phyloP scores from a whole-genome alignment of 2,329 filamentous ascomycete genomes.

The Alternaria sp. region DNA sequence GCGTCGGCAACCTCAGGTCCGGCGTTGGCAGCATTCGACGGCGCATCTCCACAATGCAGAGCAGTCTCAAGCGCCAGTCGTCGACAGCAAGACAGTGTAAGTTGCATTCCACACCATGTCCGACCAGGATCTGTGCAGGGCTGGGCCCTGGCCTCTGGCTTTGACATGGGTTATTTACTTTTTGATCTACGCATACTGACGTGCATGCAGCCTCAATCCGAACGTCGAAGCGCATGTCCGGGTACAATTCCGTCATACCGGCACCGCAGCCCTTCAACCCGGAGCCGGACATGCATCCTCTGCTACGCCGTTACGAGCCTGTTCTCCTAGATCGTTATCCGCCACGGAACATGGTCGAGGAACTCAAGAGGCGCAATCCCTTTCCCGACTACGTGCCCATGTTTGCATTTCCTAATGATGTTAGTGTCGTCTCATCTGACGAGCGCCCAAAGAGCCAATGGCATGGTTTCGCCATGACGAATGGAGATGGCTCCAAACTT shows the following conservation, averaged over 20 bases:
- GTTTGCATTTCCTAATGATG: conserved; percentile 99
- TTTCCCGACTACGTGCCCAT: conserved; percentile 99
- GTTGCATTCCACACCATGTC: conserved; percentile 40
- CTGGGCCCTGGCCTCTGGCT: not conserved
- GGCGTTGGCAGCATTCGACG: conserved; percentile 86
- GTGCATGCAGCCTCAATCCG: conserved; percentile 65
- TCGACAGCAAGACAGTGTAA: conserved; percentile 75
- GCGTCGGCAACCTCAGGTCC: conserved; percentile 58
- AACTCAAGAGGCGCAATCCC: conserved; percentile 76
- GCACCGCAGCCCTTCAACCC: conserved; percentile 87
- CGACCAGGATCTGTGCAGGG: not conserved
- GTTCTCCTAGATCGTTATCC: conserved; percentile 96
- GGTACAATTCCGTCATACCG: conserved; percentile 98
- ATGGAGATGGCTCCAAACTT: conserved; percentile 86
- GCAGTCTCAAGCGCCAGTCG: conserved; percentile 87
- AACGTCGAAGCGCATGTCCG: conserved; percentile 87
- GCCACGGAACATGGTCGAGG: conserved; percentile 79
- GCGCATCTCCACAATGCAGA: conserved; percentile 91
- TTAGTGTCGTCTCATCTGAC: conserved; percentile 94
- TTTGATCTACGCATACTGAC: conserved; percentile 32
- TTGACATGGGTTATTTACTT: conserved; percentile 28
- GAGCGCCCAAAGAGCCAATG: conserved; percentile 94
- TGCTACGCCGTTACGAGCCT: conserved; percentile 92
- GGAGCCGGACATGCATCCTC: conserved; percentile 91
- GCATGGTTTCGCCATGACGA: conserved; percentile 99